Evolutionary conservation across 257 asterid species (phyloP).

Genomic region (Penstemon barbatus): DNA sequence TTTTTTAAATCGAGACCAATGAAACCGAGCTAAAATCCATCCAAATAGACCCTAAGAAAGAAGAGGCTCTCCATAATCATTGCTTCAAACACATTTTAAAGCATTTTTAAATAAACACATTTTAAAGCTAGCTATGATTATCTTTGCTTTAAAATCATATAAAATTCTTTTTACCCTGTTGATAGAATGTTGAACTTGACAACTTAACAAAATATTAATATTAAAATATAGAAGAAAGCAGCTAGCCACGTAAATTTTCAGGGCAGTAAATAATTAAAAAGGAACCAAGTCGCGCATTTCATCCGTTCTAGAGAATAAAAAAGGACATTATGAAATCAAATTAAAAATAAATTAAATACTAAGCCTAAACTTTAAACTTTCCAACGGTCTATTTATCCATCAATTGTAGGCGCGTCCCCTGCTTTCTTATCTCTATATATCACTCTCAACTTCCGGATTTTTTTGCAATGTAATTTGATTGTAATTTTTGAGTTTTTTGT

Average conservation of each 20-base stretch:
- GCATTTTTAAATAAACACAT: conserved; percentile 10
- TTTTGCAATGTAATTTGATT: conserved; percentile 11
- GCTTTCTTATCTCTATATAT: no score
- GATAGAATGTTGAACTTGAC: no score
- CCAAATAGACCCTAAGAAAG: no score
- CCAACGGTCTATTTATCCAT: conserved; percentile 43
- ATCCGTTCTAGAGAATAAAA: conserved; percentile 14
- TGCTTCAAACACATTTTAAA: conserved; percentile 25
- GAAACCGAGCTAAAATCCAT: no score
- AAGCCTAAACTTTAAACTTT: conserved; percentile 15
- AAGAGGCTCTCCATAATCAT: conserved; percentile 44
- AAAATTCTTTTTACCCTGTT: not conserved
- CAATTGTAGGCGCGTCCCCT: no score
- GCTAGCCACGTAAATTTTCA: no score
- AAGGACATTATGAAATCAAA: not conserved
- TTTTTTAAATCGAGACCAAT: no score
- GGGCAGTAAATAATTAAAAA: conserved; percentile 7
- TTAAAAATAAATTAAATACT: not conserved
- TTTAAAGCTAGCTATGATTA: not conserved
- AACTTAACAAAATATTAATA: no score
- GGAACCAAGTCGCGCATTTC: not conserved
- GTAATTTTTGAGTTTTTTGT: not conserved
- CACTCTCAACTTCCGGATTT: no score
- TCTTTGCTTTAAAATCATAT: not conserved
- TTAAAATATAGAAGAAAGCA: no score